Evolutionary conservation across 1,284 basidiomycete genomes (phyloP), one percentile per base, ranked within the genome.

Genomic region (Irpex lacteus): DNA sequence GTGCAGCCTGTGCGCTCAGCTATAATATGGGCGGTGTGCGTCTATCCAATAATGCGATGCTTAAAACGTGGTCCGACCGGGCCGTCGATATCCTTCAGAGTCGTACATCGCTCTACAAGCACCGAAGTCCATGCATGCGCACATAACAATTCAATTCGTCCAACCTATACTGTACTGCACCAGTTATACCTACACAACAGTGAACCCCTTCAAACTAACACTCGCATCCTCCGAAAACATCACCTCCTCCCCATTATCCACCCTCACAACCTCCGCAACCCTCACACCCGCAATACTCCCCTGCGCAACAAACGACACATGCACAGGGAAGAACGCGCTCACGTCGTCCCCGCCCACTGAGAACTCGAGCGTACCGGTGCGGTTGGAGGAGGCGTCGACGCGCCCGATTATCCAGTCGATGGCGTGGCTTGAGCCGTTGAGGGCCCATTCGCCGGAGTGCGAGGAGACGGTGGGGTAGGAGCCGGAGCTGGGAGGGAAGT

Each of bases 281-380:
- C 80, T 81, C 38, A 96, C 81, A 56, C 92, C 90, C 0, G 89
- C 87, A 63, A 96, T 76, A 69, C 89, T 93, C 19, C 92, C 92
- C 66, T 89, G 83, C 3, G 88, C 90, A 59, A 91, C 86, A 74
- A 98, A 98, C 11, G 84, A 80, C 7, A 98, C 90, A 52, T 84
- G 82, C 65, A 98, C 94, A 4, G 97, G 97, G 92, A 98, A 99
- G 82, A 98, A 97, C 9, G 85, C 86, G 15, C 88, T 89, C 0
- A 83, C 78, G 68, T 97, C 94, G 68, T 95, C 93, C 2, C 95
- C 93, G 34, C 88, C 89, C 60, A 94, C 87, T 36, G 84, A 89
- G 78, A 98, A 98, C 72, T 98, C 94, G 70, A 98, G 82, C 9
- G 88, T 91, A 8, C 96, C 95, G 0, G 87, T 88, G 26, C 85